Conservation (phyloP, 2,329 filamentous ascomycete genomes). For the Apiospora pterosperma region DNA sequence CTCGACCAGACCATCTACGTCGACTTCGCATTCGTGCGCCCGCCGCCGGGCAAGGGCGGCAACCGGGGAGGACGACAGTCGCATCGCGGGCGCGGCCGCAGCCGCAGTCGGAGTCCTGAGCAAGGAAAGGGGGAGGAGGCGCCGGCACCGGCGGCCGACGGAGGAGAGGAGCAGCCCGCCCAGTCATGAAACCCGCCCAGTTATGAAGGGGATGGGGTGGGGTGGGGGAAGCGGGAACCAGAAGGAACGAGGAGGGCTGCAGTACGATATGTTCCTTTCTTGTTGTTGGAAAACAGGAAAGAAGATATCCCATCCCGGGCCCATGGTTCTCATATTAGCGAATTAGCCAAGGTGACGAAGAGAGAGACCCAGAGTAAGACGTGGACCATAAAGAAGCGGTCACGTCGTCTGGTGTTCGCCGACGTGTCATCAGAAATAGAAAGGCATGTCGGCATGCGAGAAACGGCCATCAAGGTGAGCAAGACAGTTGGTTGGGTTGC, state of each 20-base stretch:
- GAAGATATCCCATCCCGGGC: not conserved
- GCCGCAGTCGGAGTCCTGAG: conserved; percentile 45
- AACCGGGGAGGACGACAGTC: conserved; percentile 35
- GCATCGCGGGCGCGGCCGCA: conserved; percentile 37
- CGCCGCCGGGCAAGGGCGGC: conserved; percentile 60
- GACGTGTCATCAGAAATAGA: conserved; percentile 4
- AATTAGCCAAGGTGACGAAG: not conserved
- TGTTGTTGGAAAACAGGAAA: not conserved
- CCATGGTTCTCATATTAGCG: not conserved
- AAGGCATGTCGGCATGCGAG: conserved; percentile 27
- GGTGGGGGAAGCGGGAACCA: not conserved
- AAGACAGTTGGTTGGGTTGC: not conserved
- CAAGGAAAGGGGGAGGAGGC: conserved; percentile 8
- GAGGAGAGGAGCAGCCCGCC: not conserved
- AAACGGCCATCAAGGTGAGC: conserved; percentile 14
- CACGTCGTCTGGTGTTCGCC: not conserved
- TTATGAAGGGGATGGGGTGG: not conserved
- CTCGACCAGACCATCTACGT: conserved; percentile 78
- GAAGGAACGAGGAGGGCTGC: not conserved
- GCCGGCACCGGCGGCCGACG: not conserved
- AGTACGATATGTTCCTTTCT: not conserved
- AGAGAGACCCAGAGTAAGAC: not conserved
- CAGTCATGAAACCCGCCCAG: not conserved
- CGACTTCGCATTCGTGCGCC: conserved; percentile 82
- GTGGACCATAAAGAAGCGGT: not conserved